A percentile compares a stretch with the other conserved stretches of the same genome.
Evolutionary conservation across 2,329 filamentous ascomycete genomes (phyloP).

Genomic region (Cladosporium cucumerinum): DNA sequence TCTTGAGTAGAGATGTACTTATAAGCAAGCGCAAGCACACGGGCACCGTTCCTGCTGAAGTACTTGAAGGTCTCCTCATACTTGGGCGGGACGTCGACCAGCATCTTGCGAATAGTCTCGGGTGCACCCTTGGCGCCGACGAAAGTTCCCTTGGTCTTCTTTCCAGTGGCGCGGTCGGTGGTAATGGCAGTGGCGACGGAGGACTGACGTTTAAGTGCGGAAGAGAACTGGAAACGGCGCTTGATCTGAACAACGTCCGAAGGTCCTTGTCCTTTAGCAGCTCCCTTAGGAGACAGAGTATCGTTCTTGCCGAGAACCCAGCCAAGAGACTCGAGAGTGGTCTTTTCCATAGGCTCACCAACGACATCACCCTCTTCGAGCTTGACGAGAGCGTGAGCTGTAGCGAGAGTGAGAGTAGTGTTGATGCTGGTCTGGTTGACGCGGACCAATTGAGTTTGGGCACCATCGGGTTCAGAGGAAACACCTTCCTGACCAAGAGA

Average conservation of each 20-base stretch:
- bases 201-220: constrained; percentile 90
- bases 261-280: constrained; percentile 40
- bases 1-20: constrained; percentile 80
- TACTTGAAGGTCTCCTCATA: constrained; percentile 99
- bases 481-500: constrained; percentile 66
- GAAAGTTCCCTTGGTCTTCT: constrained; percentile 80
- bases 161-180: constrained; percentile 67
- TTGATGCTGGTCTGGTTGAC: constrained; percentile 70
- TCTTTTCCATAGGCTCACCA: constrained; percentile 98
- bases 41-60: constrained; percentile 91
- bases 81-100: constrained; percentile 73
- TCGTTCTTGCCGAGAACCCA: constrained; percentile 94
- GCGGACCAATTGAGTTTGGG: constrained; percentile 72
- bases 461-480: constrained; percentile 68
- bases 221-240: constrained; percentile 97
- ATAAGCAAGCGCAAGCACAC: constrained; percentile 89
- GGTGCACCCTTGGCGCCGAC: constrained; percentile 95
- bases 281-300: constrained; percentile 66
- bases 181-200: constrained; percentile 81
- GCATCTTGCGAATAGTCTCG: constrained; percentile 93
- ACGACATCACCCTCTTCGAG: constrained; percentile 96
- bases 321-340: constrained; percentile 81
- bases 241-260: constrained; percentile 87
- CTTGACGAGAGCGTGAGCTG: constrained; percentile 91
- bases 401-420: constrained; percentile 89